A percentile compares a stretch with the other conserved stretches of the same genome.
These are phyloP conservation scores for Candida tetrigidarum DNA, from an alignment of 1,139 yeast genomes.

Conservation along the genomic window DNA sequence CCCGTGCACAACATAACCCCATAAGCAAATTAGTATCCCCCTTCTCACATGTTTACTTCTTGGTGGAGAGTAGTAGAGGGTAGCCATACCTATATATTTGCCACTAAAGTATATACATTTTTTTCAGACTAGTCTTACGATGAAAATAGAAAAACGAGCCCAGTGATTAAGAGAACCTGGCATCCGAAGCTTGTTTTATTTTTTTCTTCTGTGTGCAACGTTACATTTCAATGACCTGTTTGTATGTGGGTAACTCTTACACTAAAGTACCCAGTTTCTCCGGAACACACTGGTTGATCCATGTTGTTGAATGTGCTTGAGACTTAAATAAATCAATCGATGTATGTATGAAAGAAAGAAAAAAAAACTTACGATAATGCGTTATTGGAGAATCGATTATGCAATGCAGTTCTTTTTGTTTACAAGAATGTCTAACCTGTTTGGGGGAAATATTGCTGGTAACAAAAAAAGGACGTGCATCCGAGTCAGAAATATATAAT, in stretches of 20 bases:
- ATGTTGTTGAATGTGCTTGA: not conserved
- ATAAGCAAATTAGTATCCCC: not conserved
- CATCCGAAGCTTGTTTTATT: too few relatives aligned
- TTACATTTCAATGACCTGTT: not conserved
- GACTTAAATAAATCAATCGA: not conserved
- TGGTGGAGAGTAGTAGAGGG: too few relatives aligned
- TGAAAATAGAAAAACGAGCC: too few relatives aligned
- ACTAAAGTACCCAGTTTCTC: not conserved
- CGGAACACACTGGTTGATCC: not conserved
- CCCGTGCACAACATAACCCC: not conserved
- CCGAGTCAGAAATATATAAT: constrained; percentile 2
- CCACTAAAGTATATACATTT: too few relatives aligned
- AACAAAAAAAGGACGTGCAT: not conserved
- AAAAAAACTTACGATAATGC: constrained; percentile 3
- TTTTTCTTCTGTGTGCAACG: not conserved
- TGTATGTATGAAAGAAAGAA: not conserved
- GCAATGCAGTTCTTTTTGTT: not conserved
- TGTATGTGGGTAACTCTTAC: not conserved
- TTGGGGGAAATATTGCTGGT: constrained; percentile 4
- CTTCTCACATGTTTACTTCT: not conserved
- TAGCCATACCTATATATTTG: too few relatives aligned
- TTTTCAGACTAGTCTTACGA: too few relatives aligned
- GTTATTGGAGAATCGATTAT: not conserved
- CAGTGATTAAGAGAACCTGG: too few relatives aligned
- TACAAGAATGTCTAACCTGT: not conserved